phyloP scores from a whole-genome alignment of 2,329 filamentous ascomycete species.

The Claviceps purpurea region DNA sequence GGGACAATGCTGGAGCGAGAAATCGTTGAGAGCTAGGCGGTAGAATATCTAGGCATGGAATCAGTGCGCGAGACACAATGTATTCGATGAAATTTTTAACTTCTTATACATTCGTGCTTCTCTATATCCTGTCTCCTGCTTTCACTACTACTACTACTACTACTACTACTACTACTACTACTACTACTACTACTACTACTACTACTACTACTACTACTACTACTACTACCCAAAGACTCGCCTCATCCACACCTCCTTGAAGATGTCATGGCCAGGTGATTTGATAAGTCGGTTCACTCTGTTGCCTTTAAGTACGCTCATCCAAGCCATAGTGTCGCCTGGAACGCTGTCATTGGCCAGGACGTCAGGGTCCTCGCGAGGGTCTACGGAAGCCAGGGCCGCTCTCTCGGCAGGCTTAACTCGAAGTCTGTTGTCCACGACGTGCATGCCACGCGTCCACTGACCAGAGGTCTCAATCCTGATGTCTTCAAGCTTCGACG shows the following conservation, averaged over 20 bases:
- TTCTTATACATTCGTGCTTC: neutral
- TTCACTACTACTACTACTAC: too few relatives aligned
- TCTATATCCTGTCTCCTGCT: neutral
- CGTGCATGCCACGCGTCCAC: slow-evolving; percentile 87
- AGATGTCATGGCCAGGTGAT: slow-evolving; percentile 53
- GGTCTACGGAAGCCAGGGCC: slow-evolving; percentile 26
- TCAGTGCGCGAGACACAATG: neutral
- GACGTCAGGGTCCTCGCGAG: slow-evolving; percentile 26
- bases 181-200: too few relatives aligned
- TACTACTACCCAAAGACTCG: slow-evolving; percentile 41
- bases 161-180: too few relatives aligned
- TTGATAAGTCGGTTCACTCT: slow-evolving; percentile 60
- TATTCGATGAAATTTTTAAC: neutral
- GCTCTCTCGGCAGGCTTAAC: slow-evolving; percentile 35
- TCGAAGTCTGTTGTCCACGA: slow-evolving; percentile 59
- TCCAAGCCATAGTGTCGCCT: slow-evolving; percentile 65
- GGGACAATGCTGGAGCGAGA: neutral
- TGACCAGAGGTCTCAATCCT: slow-evolving; percentile 81
- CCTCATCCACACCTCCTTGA: slow-evolving; percentile 53
- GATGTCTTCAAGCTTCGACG: slow-evolving; percentile 60
- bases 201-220: too few relatives aligned
- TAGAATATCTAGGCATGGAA: neutral
- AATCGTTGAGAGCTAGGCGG: neutral
- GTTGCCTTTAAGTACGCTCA: slow-evolving; percentile 63
- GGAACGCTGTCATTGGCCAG: slow-evolving; percentile 36